Percentiles rank a stretch among this genome's conserved stretches.
Evolutionary conservation across 352 stramenopile species (phyloP).

Genomic region (Phytophthora kernoviae): DNA sequence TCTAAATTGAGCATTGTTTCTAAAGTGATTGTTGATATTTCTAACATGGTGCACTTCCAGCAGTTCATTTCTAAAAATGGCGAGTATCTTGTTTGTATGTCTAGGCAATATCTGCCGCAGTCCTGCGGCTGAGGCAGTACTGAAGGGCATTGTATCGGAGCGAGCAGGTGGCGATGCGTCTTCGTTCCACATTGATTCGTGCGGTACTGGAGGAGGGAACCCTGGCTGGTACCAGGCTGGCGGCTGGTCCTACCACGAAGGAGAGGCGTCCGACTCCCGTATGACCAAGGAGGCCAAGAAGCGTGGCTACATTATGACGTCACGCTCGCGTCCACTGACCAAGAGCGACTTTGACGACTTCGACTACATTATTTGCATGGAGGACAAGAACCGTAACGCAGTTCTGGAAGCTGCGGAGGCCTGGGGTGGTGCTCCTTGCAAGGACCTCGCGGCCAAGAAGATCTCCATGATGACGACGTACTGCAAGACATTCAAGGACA

Average conservation of each 20-base stretch:
- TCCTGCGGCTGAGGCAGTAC: slow-evolving; percentile 79
- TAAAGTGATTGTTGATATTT: neutral
- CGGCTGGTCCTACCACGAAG: slow-evolving; percentile 89
- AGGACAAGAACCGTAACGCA: slow-evolving; percentile 81
- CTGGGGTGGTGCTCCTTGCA: slow-evolving; percentile 73
- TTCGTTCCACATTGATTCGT: slow-evolving; percentile 79
- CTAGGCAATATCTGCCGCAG: slow-evolving; percentile 92
- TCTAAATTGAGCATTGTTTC: too few species aligned
- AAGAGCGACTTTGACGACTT: slow-evolving; percentile 77
- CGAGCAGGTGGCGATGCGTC: slow-evolving; percentile 22
- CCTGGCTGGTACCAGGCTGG: slow-evolving; percentile 75
- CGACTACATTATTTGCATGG: slow-evolving; percentile 92
- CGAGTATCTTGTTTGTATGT: slow-evolving; percentile 89
- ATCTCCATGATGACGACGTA: slow-evolving; percentile 86
- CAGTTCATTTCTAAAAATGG: slow-evolving; percentile 39
- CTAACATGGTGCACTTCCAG: slow-evolving; percentile 17
- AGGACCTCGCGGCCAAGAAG: slow-evolving; percentile 60
- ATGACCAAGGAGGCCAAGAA: slow-evolving; percentile 89
- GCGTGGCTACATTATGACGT: slow-evolving; percentile 83
- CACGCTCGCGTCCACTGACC: slow-evolving; percentile 74
- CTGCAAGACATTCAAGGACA: slow-evolving; percentile 69
- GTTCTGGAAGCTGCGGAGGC: slow-evolving; percentile 81
- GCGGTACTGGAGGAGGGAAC: slow-evolving; percentile 85
- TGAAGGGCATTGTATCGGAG: slow-evolving; percentile 76
- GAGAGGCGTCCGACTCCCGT: slow-evolving; percentile 76